Base-by-base conservation (phyloP, 352 stramenopile genomes). In the Lagenidium sp. region DNA sequence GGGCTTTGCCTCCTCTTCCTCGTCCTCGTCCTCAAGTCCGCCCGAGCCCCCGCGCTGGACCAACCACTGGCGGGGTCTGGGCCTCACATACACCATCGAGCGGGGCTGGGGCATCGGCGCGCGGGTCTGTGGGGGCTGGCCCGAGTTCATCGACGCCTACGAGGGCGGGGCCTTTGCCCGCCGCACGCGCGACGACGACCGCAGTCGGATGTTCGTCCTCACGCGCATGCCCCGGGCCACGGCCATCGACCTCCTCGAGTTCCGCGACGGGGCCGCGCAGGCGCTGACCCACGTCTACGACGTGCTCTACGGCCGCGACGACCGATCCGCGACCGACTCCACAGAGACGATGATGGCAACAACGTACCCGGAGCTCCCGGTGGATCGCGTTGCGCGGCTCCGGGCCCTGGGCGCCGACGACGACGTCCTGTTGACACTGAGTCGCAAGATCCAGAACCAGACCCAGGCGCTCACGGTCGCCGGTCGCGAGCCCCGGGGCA, bases 181-280 rank as follows among this genome's bases (percentile, higher is more conserved):
- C n/a, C 31, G 42, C 0, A 31, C 55, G 16, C 41, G 53, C 1
- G 57, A 76, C 24, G 51, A 76, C n/a, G 54, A 49, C 20, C 60
- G 60, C 41, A 73, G 42, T 38, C 48, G 55, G 44, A 84, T 84
- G 70, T 79, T 63, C 43, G 56, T 77, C 21, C 34, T 84, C 28
- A 75, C 60, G 25, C 56, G 63, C 31, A 67, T 79, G 44, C 65
- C 67, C 10, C 53, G 35, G 16, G 11, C 23, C 0, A 56, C 52
- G 28, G 48, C 36, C 0, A 49, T 81, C 19, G 47, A 75, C 47
- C 53, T 81, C 4, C 51, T 55, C 2, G 65, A 77, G 40, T 75
- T 81, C 13, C 52, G 68, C 19, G 23, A 55, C 20, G 55, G 47
- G 3, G 65, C 58, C 8, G 61, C 72, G 37, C 57, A 57, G 39